Base-by-base conservation (phyloP, 1,284 basidiomycete species). In the Ustanciosporium gigantosporum region DNA sequence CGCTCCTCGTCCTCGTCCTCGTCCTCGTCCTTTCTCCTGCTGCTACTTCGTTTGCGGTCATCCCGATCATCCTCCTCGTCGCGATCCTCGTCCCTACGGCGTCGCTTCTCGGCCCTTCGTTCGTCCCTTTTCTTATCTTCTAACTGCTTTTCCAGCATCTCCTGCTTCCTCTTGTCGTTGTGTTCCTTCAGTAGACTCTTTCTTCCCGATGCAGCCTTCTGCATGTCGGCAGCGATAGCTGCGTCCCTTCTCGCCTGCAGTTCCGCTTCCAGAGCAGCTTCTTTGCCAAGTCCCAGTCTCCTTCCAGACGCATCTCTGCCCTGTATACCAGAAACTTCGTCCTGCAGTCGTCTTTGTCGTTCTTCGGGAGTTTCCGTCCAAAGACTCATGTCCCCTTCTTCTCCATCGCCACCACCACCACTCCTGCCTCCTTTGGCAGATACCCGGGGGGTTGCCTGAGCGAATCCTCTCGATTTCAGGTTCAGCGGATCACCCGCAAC, bases 301-400 rank as follows among this genome's bases (percentile, higher is more conserved):
- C n/a, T n/a, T n/a, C n/a, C n/a, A 1, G 14, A 17, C 3, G 36
- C 41, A 8, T 20, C 46, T 17, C 23, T 42, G 24, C 36, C 32
- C 25, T 25, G 35, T n/a, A 41, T 43, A 24, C 66, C 65, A 14
- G 46, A 35, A 7, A 56, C 60, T 22, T 68, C 45, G 8, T 57
- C 44, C 41, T 49, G 52, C 42, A 70, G 48, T 3, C 71, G 55
- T 37, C 66, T 40, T 19, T 41, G 20, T 14, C 65, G 39, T 31
- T 72, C 48, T 23, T 65, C 56, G 2, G 69, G 69, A 16, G 65
- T 72, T 41, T 74, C 71, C 5, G 67, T 72, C 71, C 71, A 74
- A 1, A 66, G 23, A 9, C 55, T 65, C 37, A 42, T 57, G 20
- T 73, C 61, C 3, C 36, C 45, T 20, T 62, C 50, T 27, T 48